Evolutionary conservation across 306 rosid species (phyloP).

Genomic region (Vigna trinervia): DNA sequence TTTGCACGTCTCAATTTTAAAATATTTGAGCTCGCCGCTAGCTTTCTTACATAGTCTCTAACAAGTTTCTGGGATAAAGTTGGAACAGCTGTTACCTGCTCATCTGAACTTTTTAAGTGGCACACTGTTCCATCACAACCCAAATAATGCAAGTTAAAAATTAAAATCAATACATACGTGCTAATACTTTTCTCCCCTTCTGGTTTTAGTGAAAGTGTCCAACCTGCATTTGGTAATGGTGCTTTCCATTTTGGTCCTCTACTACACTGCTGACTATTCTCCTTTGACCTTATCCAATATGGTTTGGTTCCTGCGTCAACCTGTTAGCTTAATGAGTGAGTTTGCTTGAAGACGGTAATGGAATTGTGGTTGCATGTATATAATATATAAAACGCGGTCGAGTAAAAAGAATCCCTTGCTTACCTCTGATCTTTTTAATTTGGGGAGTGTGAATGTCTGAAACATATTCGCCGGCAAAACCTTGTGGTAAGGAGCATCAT

Average conservation of each 20-base stretch:
- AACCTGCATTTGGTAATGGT: slow-evolving; percentile 44
- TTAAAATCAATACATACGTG: neutral
- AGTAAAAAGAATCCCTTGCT: neutral
- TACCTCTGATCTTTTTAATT: slow-evolving; percentile 49
- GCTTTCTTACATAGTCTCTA: slow-evolving; percentile 48
- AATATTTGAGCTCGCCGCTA: slow-evolving; percentile 39
- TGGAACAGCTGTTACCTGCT: slow-evolving; percentile 7
- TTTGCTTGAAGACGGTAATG: neutral
- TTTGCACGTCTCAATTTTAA: slow-evolving; percentile 27
- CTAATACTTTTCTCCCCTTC: neutral
- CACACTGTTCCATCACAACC: slow-evolving; percentile 39
- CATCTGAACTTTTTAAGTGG: slow-evolving; percentile 19
- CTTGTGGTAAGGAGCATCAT: slow-evolving; percentile 32
- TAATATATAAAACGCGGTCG: too few species aligned
- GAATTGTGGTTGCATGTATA: neutral
- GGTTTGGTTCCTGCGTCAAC: slow-evolving; percentile 35
- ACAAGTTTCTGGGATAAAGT: slow-evolving; percentile 35
- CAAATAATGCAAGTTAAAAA: slow-evolving; percentile 6
- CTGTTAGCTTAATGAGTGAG: slow-evolving; percentile 42
- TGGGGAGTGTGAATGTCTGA: slow-evolving; percentile 47
- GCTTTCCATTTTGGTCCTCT: slow-evolving; percentile 21
- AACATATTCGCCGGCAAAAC: slow-evolving; percentile 30
- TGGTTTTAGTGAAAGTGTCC: neutral
- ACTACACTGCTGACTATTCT: neutral
- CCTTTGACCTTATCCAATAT: slow-evolving; percentile 37